Percentiles rank a stretch among this genome's conserved stretches.
phyloP scores from a whole-genome alignment of 306 rosid species.

The Clitoria ternatea region DNA sequence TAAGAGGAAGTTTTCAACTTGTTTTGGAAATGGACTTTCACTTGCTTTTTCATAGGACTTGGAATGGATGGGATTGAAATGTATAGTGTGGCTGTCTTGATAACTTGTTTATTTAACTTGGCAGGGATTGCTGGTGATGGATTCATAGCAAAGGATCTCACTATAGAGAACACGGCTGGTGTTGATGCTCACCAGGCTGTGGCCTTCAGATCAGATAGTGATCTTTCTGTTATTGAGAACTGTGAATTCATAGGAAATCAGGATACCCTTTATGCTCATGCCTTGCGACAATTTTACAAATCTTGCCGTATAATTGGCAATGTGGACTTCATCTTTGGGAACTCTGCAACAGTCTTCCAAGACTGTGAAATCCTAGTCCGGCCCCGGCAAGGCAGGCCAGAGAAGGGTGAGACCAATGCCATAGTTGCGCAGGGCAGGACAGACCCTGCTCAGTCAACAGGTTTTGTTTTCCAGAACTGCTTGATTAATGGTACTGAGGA shows the following conservation, averaged over 20 bases:
- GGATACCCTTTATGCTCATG: slow-evolving; percentile 79
- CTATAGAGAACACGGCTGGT: slow-evolving; percentile 81
- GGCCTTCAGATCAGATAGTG: slow-evolving; percentile 89
- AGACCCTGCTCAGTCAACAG: slow-evolving; percentile 83
- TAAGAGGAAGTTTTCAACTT: background rate
- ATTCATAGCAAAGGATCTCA: slow-evolving; percentile 78
- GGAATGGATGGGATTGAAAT: background rate
- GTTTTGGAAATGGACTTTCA: background rate
- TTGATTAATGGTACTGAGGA: slow-evolving; percentile 73
- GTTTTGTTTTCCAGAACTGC: slow-evolving; percentile 77
- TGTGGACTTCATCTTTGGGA: slow-evolving; percentile 94
- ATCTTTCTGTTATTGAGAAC: slow-evolving; percentile 59
- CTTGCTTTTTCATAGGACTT: background rate
- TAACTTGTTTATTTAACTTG: background rate
- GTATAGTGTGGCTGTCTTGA: background rate
- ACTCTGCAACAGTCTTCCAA: slow-evolving; percentile 75
- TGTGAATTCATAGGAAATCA: slow-evolving; percentile 88
- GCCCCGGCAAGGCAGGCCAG: slow-evolving; percentile 61
- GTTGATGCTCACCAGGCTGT: slow-evolving; percentile 87
- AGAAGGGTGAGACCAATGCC: slow-evolving; percentile 72
- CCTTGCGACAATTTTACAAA: slow-evolving; percentile 80
- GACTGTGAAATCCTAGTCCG: slow-evolving; percentile 60
- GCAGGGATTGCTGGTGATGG: slow-evolving; percentile 89
- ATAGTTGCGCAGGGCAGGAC: slow-evolving; percentile 81
- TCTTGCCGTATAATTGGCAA: slow-evolving; percentile 75